A percentile compares a stretch with the other conserved stretches of the same genome.
Conservation (phyloP, 2,329 filamentous ascomycete genomes). For the Neoscytalidium dimidiatum region DNA sequence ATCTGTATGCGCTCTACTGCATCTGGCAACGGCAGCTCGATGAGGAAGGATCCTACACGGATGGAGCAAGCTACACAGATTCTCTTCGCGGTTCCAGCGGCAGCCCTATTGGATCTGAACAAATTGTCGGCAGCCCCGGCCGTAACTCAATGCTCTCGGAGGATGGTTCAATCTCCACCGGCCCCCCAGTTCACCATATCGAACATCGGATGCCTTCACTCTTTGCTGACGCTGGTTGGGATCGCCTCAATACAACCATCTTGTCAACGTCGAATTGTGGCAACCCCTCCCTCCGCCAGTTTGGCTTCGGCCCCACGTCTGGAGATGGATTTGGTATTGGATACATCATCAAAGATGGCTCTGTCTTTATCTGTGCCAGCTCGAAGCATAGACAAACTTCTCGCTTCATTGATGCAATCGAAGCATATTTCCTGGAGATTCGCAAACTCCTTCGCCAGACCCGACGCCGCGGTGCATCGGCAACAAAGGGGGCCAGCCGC, state of each 20-base stretch:
- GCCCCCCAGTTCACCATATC: slow-evolving; percentile 50
- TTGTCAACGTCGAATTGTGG: slow-evolving; percentile 98
- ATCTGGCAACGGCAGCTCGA: slow-evolving; percentile 92
- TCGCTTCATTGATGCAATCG: slow-evolving; percentile 84
- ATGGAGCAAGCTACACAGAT: slow-evolving; percentile 57
- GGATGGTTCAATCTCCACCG: slow-evolving; percentile 51
- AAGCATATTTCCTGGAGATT: slow-evolving; percentile 89
- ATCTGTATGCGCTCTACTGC: slow-evolving; percentile 90
- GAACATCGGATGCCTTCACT: slow-evolving; percentile 67
- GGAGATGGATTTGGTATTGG: slow-evolving; percentile 96
- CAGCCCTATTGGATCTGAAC: slow-evolving; percentile 36
- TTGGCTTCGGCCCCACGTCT: slow-evolving; percentile 93
- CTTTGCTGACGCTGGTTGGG: slow-evolving; percentile 89
- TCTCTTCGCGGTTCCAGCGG: slow-evolving; percentile 51
- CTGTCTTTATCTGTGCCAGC: slow-evolving; percentile 85
- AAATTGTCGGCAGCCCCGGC: slow-evolving; percentile 53
- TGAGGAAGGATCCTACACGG: slow-evolving; percentile 60
- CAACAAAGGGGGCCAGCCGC: slow-evolving; percentile 56
- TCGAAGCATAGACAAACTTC: slow-evolving; percentile 93
- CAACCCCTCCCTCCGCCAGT: slow-evolving; percentile 90
- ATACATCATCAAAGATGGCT: slow-evolving; percentile 97
- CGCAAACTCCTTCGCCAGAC: slow-evolving; percentile 78
- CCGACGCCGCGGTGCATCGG: slow-evolving; percentile 55
- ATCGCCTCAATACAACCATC: slow-evolving; percentile 91
- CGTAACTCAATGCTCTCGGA: slow-evolving; percentile 54